Percentiles rank a stretch among this genome's conserved stretches.
phyloP scores from a whole-genome alignment of 305 asterid genomes.

The Withania somnifera region DNA sequence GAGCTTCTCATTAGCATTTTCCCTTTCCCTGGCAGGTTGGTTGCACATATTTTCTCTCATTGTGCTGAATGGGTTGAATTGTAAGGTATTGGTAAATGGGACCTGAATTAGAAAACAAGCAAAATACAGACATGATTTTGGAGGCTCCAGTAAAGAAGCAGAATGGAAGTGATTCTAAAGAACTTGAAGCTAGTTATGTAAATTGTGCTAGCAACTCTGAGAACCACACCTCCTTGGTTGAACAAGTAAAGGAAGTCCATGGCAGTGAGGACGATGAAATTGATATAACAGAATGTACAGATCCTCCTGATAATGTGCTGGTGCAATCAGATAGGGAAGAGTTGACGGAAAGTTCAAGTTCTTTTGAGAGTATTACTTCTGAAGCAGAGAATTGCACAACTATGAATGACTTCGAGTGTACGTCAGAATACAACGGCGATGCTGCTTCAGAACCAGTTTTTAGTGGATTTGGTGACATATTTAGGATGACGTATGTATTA shows the following conservation, averaged over 20 bases:
- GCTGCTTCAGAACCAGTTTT: slow-evolving; percentile 18
- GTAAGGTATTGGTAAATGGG: background rate
- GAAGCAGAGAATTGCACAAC: slow-evolving; percentile 28
- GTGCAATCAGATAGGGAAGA: slow-evolving; percentile 30
- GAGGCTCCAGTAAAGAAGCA: slow-evolving; percentile 2
- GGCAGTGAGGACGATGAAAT: slow-evolving; percentile 30
- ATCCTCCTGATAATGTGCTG: slow-evolving; percentile 22
- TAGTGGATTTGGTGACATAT: slow-evolving; percentile 31
- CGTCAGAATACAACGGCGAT: slow-evolving; percentile 34
- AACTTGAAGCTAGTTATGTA: slow-evolving; percentile 10
- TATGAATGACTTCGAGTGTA: slow-evolving; percentile 39
- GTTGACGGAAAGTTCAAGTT: slow-evolving; percentile 72
- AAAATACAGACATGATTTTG: background rate
- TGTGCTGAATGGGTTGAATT: background rate
- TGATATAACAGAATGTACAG: slow-evolving; percentile 33
- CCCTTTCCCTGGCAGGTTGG: background rate
- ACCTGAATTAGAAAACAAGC: slow-evolving; percentile 4
- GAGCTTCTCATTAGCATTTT: background rate
- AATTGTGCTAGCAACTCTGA: slow-evolving; percentile 31
- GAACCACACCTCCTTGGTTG: slow-evolving; percentile 16
- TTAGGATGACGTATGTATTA: slow-evolving; percentile 36
- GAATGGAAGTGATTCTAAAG: background rate
- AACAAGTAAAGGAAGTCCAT: slow-evolving; percentile 20
- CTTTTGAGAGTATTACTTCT: slow-evolving; percentile 52
- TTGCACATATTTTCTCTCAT: background rate